Base-by-base conservation (phyloP, 1,139 yeast genomes). In the Debaryomycetaceae sp. region DNA sequence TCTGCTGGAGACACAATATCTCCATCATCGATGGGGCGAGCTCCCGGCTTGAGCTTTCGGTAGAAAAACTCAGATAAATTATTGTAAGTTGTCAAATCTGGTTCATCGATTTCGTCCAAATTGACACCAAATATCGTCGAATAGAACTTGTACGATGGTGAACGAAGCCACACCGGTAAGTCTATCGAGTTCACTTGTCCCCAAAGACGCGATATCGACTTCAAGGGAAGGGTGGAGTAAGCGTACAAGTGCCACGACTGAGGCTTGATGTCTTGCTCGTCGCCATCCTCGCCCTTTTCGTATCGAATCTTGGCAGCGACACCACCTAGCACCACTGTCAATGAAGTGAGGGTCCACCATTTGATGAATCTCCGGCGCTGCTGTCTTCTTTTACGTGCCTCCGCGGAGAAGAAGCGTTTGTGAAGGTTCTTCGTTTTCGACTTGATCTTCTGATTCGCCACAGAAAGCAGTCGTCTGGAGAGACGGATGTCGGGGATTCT, bases 21-120 rank as follows among this genome's bases (percentile, higher is more conserved):
- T 6, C 83, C 72, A 17, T 77, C 76, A 43, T 82, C 87, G 35
- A 93, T 69, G 1, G 97, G 96, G 53, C 99, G 78, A 1, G 76
- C 82, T 20, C 88, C 96, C 0, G 93, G 89, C 54, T 76, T 81
- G 42, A 95, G 78, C 46, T 80, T 80, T 52, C 99, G 76, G 66
- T 90, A 93, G 65, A 95, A 95, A 57, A 95, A 95, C 55, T 95
- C 97, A 5, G 95, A 84, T 49, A 93, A 75, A 60, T 95, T 95
- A 39, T 76, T 75, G 66, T 85, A 93, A 42, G 84, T 76, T 7
- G 73, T 71, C 55, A 93, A 75, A 57, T 90, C 90, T 3, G 87
- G 85, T 54, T 91, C 95, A 38, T 80, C 85, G 78, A 93, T 87
- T 65, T 93, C 99, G 49, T 84, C 87, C 44, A 95, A 69, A 57